Evolutionary conservation across 306 rosid genomes (phyloP).

Genomic region (Sesbania bispinosa): DNA sequence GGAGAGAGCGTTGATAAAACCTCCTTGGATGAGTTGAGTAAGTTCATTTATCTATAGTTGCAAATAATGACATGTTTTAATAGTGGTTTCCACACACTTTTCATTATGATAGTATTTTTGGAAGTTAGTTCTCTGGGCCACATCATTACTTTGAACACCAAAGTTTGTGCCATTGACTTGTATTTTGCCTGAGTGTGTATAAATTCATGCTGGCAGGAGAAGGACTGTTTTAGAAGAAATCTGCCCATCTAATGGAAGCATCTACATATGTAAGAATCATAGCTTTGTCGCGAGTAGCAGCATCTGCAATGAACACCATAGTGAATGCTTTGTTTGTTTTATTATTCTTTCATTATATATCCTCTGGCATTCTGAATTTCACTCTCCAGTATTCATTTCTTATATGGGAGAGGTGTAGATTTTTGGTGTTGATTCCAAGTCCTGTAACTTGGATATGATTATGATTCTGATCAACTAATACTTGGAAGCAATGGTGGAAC

Average conservation of each 20-base stretch:
- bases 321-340: neutral
- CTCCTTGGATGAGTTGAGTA: conserved; percentile 71
- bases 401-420: conserved; percentile 18
- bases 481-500: too few species aligned
- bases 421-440: neutral
- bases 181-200: conserved; percentile 4
- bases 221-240: conserved; percentile 50
- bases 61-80: neutral
- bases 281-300: conserved; percentile 14
- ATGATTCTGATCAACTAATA: conserved; percentile 5
- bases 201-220: conserved; percentile 56
- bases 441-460: conserved; percentile 15
- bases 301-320: conserved; percentile 16
- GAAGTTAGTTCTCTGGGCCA: too few species aligned
- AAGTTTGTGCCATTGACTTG: neutral
- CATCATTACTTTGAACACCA: neutral
- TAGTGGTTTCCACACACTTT: neutral
- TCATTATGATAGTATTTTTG: too few species aligned
- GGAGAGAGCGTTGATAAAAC: conserved; percentile 60
- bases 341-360: neutral
- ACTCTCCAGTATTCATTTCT: conserved; percentile 8
- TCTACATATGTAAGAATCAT: conserved; percentile 24
- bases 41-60: conserved; percentile 29
- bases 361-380: conserved; percentile 14
- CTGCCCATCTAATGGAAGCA: conserved; percentile 27